phyloP scores from a whole-genome alignment of 805 yeast species.

The Candida sithepensis region DNA sequence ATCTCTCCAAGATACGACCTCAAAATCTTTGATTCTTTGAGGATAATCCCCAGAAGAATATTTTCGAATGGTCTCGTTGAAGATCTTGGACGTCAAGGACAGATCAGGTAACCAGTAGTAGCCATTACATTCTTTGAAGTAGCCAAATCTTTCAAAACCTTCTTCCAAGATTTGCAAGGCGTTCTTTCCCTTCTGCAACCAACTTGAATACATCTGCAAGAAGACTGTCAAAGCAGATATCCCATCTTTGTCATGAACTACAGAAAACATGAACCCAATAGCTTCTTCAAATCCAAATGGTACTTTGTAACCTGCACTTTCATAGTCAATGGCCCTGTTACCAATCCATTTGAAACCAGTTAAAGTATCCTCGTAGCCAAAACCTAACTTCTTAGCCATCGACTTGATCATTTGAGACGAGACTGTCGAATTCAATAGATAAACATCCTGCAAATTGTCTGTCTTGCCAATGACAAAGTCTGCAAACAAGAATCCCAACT shows the following conservation, averaged over 20 bases:
- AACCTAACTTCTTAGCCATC: constrained; percentile 62
- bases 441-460: constrained; percentile 32
- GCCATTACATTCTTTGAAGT: constrained; percentile 81
- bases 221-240: constrained; percentile 75
- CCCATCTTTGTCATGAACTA: constrained; percentile 91
- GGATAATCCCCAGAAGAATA: constrained; percentile 37
- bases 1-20: constrained; percentile 72
- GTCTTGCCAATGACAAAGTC: constrained; percentile 43
- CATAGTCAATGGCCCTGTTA: constrained; percentile 74
- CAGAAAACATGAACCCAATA: constrained; percentile 86
- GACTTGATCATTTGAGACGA: constrained; percentile 76
- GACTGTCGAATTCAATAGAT: constrained; percentile 83
- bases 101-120: constrained; percentile 68
- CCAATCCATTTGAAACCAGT: constrained; percentile 99
- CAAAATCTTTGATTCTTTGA: constrained; percentile 49
- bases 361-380: constrained; percentile 72
- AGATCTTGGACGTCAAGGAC: constrained; percentile 48
- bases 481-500: constrained; percentile 84
- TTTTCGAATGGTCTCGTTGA: constrained; percentile 40
- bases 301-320: constrained; percentile 57
- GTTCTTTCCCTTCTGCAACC: constrained; percentile 39
- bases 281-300: constrained; percentile 97
- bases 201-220: constrained; percentile 58
- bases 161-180: constrained; percentile 50
- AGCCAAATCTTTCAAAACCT: constrained; percentile 69